phyloP scores from a whole-genome alignment of 2,329 filamentous ascomycete species.

The Madurella mycetomatis region DNA sequence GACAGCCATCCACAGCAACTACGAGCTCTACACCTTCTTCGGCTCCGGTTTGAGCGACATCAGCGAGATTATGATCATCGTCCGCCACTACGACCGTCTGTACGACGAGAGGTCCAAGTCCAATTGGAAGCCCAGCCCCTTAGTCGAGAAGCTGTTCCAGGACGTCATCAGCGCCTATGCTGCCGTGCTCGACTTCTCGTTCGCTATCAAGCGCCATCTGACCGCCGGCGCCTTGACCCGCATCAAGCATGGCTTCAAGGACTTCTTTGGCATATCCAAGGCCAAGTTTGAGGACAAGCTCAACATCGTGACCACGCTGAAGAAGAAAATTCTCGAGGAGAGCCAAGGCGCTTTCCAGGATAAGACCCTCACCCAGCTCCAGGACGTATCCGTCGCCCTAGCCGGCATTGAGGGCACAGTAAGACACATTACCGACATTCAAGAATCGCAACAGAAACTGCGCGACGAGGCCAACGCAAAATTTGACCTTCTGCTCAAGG shows the following conservation, averaged over 20 bases:
- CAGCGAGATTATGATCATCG: constrained; percentile 26
- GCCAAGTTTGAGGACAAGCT: constrained; percentile 23
- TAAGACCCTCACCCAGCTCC: constrained; percentile 19
- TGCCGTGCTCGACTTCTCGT: constrained; percentile 22
- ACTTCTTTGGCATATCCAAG: constrained; percentile 23
- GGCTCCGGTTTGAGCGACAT: constrained; percentile 23
- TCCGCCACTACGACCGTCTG: constrained; percentile 23
- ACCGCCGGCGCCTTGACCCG: constrained; percentile 18
- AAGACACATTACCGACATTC: constrained; percentile 16
- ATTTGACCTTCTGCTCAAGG: constrained; percentile 13
- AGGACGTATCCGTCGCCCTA: constrained; percentile 15
- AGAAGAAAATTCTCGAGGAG: constrained; percentile 23
- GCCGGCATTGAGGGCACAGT: constrained; percentile 16
- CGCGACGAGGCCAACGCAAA: constrained; percentile 16
- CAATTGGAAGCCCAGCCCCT: constrained; percentile 18
- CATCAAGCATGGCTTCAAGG: constrained; percentile 24
- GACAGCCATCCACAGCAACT: constrained; percentile 24
- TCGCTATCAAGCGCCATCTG: constrained; percentile 22
- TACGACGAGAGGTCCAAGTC: constrained; percentile 21
- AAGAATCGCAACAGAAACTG: constrained; percentile 16
- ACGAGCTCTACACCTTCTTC: constrained; percentile 25
- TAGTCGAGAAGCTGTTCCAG: constrained; percentile 25
- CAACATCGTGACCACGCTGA: constrained; percentile 14
- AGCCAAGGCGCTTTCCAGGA: constrained; percentile 25
- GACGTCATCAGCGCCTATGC: constrained; percentile 20